Conservation (phyloP, 768 basidiomycete genomes). For the Leccinum truebloodii region DNA sequence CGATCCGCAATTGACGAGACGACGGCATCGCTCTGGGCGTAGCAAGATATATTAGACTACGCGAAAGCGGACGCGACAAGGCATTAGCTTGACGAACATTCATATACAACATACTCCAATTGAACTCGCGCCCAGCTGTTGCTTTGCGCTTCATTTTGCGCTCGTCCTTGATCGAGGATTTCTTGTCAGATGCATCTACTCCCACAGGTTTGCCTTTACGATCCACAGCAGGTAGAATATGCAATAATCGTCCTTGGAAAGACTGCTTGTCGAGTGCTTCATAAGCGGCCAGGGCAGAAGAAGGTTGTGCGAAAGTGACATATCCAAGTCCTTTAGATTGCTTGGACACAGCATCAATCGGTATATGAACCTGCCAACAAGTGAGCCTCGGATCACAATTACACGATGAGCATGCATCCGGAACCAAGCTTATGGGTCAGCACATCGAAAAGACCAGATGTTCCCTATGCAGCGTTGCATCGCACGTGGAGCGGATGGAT, state of each 20-base stretch:
- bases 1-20: slow-evolving; percentile 87
- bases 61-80: slow-evolving; percentile 17
- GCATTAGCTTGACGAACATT: slow-evolving; percentile 67
- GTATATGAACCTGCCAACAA: slow-evolving; percentile 54
- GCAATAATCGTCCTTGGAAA: slow-evolving; percentile 90
- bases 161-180: slow-evolving; percentile 60
- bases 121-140: slow-evolving; percentile 75
- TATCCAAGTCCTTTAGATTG: slow-evolving; percentile 64
- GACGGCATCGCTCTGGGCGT: slow-evolving; percentile 86
- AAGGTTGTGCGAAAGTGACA: slow-evolving; percentile 47
- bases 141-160: slow-evolving; percentile 61
- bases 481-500: background rate
- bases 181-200: slow-evolving; percentile 43
- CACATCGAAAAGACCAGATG: slow-evolving; percentile 53
- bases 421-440: slow-evolving; percentile 45
- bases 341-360: slow-evolving; percentile 47
- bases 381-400: slow-evolving; percentile 2
- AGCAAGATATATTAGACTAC: slow-evolving; percentile 23
- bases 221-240: slow-evolving; percentile 85
- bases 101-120: slow-evolving; percentile 96
- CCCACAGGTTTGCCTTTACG: slow-evolving; percentile 49
- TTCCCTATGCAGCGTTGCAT: slow-evolving; percentile 42
- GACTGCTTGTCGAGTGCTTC: slow-evolving; percentile 77
- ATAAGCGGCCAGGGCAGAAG: slow-evolving; percentile 67
- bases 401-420: slow-evolving; percentile 29